Percentiles rank a stretch among this genome's conserved stretches.
phyloP scores from a whole-genome alignment of 805 yeast species.

The Starmerella khaoyaiensis region DNA sequence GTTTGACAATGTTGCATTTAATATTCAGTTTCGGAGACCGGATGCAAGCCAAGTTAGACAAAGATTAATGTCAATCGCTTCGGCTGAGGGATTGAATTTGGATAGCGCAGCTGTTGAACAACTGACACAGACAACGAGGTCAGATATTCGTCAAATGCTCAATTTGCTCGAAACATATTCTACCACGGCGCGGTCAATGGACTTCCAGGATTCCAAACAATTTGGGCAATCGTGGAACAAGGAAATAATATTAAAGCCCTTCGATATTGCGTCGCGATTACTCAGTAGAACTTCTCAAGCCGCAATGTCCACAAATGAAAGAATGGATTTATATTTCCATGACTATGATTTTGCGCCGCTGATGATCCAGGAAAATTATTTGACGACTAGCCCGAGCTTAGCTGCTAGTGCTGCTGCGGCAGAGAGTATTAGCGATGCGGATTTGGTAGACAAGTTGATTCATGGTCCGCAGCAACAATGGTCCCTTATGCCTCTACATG shows the following conservation, averaged over 20 bases:
- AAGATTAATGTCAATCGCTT: slow-evolving; percentile 80
- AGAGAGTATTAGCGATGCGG: slow-evolving; percentile 73
- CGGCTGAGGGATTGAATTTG: slow-evolving; percentile 64
- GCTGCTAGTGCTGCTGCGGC: slow-evolving; percentile 65
- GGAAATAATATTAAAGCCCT: slow-evolving; percentile 80
- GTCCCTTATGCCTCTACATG: slow-evolving; percentile 87
- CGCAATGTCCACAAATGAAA: slow-evolving; percentile 48
- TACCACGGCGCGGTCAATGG: slow-evolving; percentile 52
- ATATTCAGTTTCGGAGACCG: slow-evolving; percentile 80
- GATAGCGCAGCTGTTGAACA: slow-evolving; percentile 74
- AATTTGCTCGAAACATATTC: slow-evolving; percentile 78
- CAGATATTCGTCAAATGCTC: slow-evolving; percentile 90
- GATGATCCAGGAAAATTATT: slow-evolving; percentile 91
- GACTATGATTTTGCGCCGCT: slow-evolving; percentile 90
- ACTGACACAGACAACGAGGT: slow-evolving; percentile 68
- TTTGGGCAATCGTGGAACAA: slow-evolving; percentile 71
- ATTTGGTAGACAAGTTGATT: slow-evolving; percentile 64
- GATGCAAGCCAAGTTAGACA: slow-evolving; percentile 68
- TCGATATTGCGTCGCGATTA: slow-evolving; percentile 67
- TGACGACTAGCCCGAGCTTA: slow-evolving; percentile 45
- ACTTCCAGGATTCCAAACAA: slow-evolving; percentile 47
- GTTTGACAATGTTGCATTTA: slow-evolving; percentile 70
- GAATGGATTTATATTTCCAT: slow-evolving; percentile 79
- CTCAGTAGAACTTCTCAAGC: slow-evolving; percentile 31
- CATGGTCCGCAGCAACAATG: slow-evolving; percentile 89